These are phyloP conservation scores for Smallanthus sonchifolius DNA, from an alignment of 129 eudicot genomes.

Conservation along the genomic window DNA sequence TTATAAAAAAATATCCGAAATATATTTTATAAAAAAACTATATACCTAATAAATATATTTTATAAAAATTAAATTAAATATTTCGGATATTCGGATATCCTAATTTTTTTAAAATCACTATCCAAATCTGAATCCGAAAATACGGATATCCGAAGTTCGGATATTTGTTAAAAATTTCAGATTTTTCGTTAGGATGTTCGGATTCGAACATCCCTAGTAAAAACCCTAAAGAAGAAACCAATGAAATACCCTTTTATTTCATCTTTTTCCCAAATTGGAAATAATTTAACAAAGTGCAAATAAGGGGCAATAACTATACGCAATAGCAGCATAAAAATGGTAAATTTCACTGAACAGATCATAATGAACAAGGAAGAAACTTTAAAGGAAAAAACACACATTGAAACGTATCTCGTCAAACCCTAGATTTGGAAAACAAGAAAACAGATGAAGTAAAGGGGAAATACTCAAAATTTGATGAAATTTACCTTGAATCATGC, in stretches of 20 bases:
- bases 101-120: no score
- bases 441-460: not conserved
- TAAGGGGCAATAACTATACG: not conserved
- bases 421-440: conserved; percentile 27
- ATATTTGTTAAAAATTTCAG: no score
- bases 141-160: no score
- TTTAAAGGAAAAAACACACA: not conserved
- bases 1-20: no score
- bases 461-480: not conserved
- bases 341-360: not conserved
- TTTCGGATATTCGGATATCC: no score
- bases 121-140: no score
- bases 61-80: no score
- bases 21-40: no score
- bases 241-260: not conserved
- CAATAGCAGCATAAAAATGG: not conserved
- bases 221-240: conserved; percentile 6
- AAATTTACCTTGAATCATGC: conserved; percentile 8
- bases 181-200: no score
- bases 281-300: not conserved
- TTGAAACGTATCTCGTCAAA: conserved; percentile 1
- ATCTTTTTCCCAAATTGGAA: not conserved
- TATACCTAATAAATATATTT: no score
- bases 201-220: no score
- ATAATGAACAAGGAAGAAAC: conserved; percentile 5